Evolutionary conservation across 2,329 filamentous ascomycete genomes (phyloP).

Genomic region (Neonectria sp.): DNA sequence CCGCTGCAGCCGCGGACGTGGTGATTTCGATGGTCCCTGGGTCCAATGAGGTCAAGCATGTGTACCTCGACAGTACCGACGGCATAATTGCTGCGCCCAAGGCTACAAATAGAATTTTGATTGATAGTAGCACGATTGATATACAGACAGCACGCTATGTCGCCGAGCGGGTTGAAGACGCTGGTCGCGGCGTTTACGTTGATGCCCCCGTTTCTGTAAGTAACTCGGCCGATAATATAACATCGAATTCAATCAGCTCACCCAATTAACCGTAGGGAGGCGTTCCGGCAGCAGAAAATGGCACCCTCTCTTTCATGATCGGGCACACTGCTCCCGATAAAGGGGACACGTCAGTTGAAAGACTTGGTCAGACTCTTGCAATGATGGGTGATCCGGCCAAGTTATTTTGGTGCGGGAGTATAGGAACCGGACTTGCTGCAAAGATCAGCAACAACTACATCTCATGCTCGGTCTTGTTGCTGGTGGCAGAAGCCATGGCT

Average conservation of each 20-base stretch:
- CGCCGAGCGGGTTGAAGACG: not conserved
- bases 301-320: conserved; percentile 19
- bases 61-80: conserved; percentile 14
- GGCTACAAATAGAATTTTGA: not conserved
- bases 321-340: not conserved
- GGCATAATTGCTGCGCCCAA: conserved; percentile 18
- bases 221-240: not conserved
- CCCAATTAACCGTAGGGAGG: not conserved
- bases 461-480: conserved; percentile 8
- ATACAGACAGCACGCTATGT: conserved; percentile 12
- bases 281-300: conserved; percentile 4
- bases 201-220: conserved; percentile 25
- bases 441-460: conserved; percentile 27
- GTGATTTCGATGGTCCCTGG: conserved; percentile 24
- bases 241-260: not conserved
- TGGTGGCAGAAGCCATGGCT: conserved; percentile 20
- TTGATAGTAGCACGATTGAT: conserved; percentile 32
- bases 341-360: not conserved
- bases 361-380: not conserved
- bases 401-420: conserved; percentile 13
- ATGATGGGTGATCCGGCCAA: conserved; percentile 23
- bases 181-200: conserved; percentile 8
- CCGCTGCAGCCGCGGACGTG: not conserved
- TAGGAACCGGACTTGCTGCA: conserved; percentile 13
- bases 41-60: conserved; percentile 1